These are phyloP conservation scores for Camellia granthamiana DNA, from an alignment of 148 eudicot species.

Conservation along the genomic window DNA sequence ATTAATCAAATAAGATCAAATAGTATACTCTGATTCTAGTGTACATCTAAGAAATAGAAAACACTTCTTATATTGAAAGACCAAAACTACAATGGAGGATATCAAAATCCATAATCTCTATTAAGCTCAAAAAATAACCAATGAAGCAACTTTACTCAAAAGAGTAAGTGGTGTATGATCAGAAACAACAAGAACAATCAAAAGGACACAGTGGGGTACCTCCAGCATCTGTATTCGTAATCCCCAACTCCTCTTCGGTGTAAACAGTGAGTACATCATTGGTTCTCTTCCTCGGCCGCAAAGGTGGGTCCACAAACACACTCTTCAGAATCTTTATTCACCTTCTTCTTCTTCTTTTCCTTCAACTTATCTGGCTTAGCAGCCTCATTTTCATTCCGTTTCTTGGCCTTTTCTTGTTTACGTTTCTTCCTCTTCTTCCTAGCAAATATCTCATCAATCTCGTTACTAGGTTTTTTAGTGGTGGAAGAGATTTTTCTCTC, in stretches of 20 bases:
- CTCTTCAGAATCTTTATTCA: slow-evolving; percentile 15
- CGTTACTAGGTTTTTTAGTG: too few relatives aligned
- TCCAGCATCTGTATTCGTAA: slow-evolving; percentile 61
- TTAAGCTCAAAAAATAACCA: too few relatives aligned
- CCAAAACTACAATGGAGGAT: not conserved
- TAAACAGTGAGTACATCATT: slow-evolving; percentile 58
- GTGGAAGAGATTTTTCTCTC: too few relatives aligned
- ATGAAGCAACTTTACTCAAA: too few relatives aligned
- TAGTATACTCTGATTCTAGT: not conserved
- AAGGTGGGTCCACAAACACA: slow-evolving; percentile 14
- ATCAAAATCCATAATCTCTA: not conserved
- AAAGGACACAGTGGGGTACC: slow-evolving; percentile 71
- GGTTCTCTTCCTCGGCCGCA: slow-evolving; percentile 53
- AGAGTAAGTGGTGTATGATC: slow-evolving; percentile 5
- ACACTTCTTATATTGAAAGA: not conserved
- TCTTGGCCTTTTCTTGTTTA: not conserved
- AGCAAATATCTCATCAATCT: not conserved
- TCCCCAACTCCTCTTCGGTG: slow-evolving; percentile 62
- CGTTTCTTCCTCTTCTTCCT: slow-evolving; percentile 3
- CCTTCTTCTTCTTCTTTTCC: not conserved
- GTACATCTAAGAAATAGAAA: not conserved
- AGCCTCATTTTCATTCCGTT: not conserved
- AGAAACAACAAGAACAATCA: slow-evolving; percentile 86
- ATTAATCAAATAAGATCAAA: not conserved
- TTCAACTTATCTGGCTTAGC: slow-evolving; percentile 19